Evolutionary conservation across 2,329 filamentous ascomycete species (phyloP), one percentile per base, ranked within the genome.

Genomic region (Dactylonectria macrodidyma): DNA sequence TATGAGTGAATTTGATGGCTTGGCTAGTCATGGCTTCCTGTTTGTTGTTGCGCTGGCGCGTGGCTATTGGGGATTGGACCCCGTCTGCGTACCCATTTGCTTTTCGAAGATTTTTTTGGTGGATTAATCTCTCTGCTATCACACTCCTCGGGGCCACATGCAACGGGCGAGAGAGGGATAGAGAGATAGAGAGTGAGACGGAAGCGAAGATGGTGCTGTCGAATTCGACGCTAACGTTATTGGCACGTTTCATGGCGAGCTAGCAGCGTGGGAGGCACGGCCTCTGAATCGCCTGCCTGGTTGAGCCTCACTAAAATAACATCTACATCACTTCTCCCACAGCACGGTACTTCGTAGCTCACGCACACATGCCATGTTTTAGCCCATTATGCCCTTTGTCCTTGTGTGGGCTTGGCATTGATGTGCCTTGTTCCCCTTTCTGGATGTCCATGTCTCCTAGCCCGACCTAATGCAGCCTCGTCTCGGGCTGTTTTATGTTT

Each of bases 241-340:
- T n/a, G 56, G 26, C 19, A 33, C 22, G 72, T 74, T 74, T 74
- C 72, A 74, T 26, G 46, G 70, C 47, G 14, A 19, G 54, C 41
- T 38, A 48, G 41, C 50, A 34, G 30, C 48, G 54, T 24, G 33
- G 41, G 19, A 48, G 50, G 33, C 7, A 48, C 24, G 55, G 55
- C 48, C 12, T 44, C 16, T 57, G 41, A 58, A 50, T 60, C 57
- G 59, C 19, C 41, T 41, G 47, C 19, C 41, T 41, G 47, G 33
- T 63, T 48, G 65, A 67, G 59, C 63, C 57, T 65, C 51, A 59
- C 54, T 22, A 24, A 41, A 11, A 41, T 30, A 30, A 30, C 26
- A 30, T 5, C 26, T 30, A 30, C 4, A 7, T 30, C 4, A 30
- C 26, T 30, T 30, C 26, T 30, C 26, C 26, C 26, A 7, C 26